Base-by-base conservation (phyloP, 2,329 filamentous ascomycete species). In the Aspergillus tamarii region DNA sequence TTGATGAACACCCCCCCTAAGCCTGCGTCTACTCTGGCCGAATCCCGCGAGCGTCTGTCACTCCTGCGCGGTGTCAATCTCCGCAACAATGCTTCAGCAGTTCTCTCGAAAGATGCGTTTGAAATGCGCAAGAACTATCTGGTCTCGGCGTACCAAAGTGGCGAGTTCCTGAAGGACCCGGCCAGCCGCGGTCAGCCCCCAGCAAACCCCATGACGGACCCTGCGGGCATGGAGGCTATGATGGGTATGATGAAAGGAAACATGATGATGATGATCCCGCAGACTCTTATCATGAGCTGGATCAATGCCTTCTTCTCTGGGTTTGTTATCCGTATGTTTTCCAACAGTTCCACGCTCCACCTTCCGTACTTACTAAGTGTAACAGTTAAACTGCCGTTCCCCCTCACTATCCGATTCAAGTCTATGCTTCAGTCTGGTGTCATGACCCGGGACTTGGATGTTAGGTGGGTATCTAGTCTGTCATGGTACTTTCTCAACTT, bases 171-270 rank as follows among this genome's bases (percentile, higher is more conserved):
- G 55, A 97, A 97, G 77, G 92, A 96, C 67, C 94, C 93, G 1
- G 92, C 95, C 60, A 88, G 85, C 73, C 89, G 91, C 75, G 94
- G 94, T 59, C 92, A 97, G 81, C 91, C 93, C 3, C 90, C 93
- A 23, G 88, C 92, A 43, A 99, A 98, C 80, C 95, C 95, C 4
- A 93, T 99, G 88, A 92, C 91, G 12, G 95, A 99, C 78, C 96
- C 96, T 26, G 91, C 91, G 55, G 93, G 92, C 63, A 99, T 99
- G 95, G 96, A 99, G 76, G 94, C 94, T 70, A 99, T 99, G 95
- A 99, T 99, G 95, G 94, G 95, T 70, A 97, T 97, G 93, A 96
- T 99, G 92, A 99, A 99, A 87, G 94, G 94, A 63, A 97, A 99
- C 77, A 97, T 99, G 91, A 94, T 95, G 68, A 99, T 98, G 95